Evolutionary conservation across 2,329 filamentous ascomycete genomes (phyloP).

Genomic region (Sclerotinia nivalis): DNA sequence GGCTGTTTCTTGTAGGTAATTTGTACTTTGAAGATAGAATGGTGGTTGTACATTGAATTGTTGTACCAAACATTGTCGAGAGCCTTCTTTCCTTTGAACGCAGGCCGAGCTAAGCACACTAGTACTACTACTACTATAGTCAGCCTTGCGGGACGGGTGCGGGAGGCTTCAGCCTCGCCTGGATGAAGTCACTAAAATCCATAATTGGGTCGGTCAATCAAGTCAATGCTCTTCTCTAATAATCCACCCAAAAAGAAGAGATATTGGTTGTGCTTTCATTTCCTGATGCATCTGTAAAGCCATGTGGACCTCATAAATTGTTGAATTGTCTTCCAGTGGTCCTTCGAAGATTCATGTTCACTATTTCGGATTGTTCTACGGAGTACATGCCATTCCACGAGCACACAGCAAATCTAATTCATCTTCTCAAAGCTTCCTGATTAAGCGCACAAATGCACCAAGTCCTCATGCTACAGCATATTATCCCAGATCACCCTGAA

Average conservation of each 20-base stretch:
- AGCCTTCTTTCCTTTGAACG: conserved; percentile 2
- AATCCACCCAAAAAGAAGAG: too few relatives aligned
- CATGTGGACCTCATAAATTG: background rate
- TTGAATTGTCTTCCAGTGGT: background rate
- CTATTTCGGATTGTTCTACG: background rate
- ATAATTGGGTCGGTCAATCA: too few relatives aligned
- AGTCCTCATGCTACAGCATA: background rate
- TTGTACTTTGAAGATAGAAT: background rate
- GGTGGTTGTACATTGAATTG: background rate
- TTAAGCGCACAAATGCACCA: background rate
- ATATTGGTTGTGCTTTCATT: too few relatives aligned
- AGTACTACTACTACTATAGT: too few relatives aligned
- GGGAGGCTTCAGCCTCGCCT: background rate
- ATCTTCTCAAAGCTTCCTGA: background rate
- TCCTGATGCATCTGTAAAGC: background rate
- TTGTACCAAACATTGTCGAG: background rate
- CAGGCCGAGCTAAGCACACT: background rate
- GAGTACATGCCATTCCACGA: background rate
- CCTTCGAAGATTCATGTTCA: background rate
- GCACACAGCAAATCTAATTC: background rate
- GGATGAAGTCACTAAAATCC: too few relatives aligned
- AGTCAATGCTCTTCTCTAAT: background rate
- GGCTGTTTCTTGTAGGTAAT: background rate
- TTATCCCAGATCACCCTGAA: background rate
- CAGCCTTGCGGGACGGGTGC: background rate